Percentiles rank a stretch among this genome's conserved stretches.
phyloP scores from a whole-genome alignment of 345 rosid species.

The Brassica nigra region DNA sequence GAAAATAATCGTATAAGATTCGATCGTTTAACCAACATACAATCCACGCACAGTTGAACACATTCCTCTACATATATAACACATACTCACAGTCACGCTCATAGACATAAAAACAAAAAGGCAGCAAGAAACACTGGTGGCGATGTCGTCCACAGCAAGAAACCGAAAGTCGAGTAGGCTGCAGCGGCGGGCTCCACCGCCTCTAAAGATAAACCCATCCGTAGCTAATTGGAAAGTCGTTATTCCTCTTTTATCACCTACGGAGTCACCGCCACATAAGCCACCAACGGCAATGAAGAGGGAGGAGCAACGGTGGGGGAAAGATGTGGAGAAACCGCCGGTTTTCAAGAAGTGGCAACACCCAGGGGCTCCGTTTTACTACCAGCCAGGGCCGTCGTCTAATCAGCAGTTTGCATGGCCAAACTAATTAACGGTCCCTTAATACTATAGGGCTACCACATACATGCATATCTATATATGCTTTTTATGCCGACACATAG shows the following conservation, averaged over 20 bases:
- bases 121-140: slow-evolving; percentile 9
- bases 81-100: neutral
- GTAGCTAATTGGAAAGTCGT: slow-evolving; percentile 68
- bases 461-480: neutral
- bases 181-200: slow-evolving; percentile 78
- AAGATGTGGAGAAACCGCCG: slow-evolving; percentile 41
- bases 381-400: slow-evolving; percentile 48
- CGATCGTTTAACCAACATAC: slow-evolving; percentile 29
- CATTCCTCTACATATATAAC: slow-evolving; percentile 3
- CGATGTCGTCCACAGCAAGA: slow-evolving; percentile 38
- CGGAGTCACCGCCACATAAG: slow-evolving; percentile 60
- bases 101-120: neutral
- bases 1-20: slow-evolving; percentile 15
- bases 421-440: slow-evolving; percentile 13
- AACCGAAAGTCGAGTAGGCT: slow-evolving; percentile 57
- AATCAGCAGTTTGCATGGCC: slow-evolving; percentile 55
- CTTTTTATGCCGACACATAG: slow-evolving; percentile 1
- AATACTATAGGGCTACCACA: slow-evolving; percentile 16
- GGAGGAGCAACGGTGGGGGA: slow-evolving; percentile 40
- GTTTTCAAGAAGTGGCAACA: slow-evolving; percentile 91
- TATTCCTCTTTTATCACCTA: slow-evolving; percentile 88
- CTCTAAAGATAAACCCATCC: slow-evolving; percentile 58
- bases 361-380: slow-evolving; percentile 84
- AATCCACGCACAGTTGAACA: slow-evolving; percentile 24
- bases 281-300: slow-evolving; percentile 26